Evolutionary conservation across 2,329 filamentous ascomycete species (phyloP), one percentile per base, ranked within the genome.

Genomic region (Ilyonectria destructans): DNA sequence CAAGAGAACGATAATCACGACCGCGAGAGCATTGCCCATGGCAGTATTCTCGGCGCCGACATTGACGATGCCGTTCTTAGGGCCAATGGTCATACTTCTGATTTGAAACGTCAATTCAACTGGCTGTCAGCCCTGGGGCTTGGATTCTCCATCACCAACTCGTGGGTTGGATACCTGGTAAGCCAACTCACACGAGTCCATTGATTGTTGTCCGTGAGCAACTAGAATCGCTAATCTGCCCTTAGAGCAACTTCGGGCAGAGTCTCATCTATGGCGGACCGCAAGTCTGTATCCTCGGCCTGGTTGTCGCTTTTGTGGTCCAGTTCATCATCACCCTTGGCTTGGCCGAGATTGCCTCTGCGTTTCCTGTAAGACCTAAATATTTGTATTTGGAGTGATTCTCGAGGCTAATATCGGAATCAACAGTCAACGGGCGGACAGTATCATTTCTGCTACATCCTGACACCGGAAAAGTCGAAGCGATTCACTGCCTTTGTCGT

Each of bases 391-490:
- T 15, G 13, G 6, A 6, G 13, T 6, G 4, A 33, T 13, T 9
- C 37, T n/a, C 26, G 6, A 12, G 2, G 31, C 43, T 61, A 31
- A 56, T 49, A 4, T 17, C 46, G 13, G 7, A 12, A n/a, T 19
- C 43, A 43, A 51, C 15, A 62, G 63, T 69, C 67, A 6, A 66
- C 62, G 1, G 67, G 67, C n/a, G 67, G 67, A 0, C 67, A 69
- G 13, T 69, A 69, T 37, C 67, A 69, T 49, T 69, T 69, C 19
- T 62, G 58, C 54, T 69, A 59, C n/a, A 69, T 69, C n/a, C 40
- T 69, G 7, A 60, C 58, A 1, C 63, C 67, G 2, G 26, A 58
- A 33, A 62, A 63, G 37, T 45, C 59, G 8, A 67, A 60, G 49
- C 58, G 63, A 0, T 67, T 69, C 26, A 33, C 63, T 6, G 67